Conservation (phyloP, 306 rosid genomes). For the Macrotyloma uniflorum region DNA sequence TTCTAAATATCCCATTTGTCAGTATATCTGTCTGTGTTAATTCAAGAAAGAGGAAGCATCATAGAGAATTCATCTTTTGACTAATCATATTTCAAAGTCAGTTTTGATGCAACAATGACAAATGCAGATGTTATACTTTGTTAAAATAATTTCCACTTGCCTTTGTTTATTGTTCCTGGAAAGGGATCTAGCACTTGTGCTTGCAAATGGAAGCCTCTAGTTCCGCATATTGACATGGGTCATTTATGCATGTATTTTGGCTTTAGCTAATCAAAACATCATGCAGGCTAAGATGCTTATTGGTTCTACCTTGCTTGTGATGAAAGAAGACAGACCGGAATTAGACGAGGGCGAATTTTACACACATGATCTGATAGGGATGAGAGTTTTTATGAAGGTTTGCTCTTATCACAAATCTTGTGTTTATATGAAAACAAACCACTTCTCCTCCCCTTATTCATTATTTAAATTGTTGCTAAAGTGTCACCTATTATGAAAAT, state of each 20-base stretch:
- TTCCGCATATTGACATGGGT: slow-evolving; percentile 5
- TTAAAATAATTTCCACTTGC: neutral
- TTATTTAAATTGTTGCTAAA: slow-evolving; percentile 6
- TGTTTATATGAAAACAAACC: neutral
- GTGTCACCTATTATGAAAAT: neutral
- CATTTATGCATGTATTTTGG: slow-evolving; percentile 26
- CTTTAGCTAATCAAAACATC: slow-evolving; percentile 34
- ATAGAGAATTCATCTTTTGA: neutral
- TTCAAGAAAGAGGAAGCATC: slow-evolving; percentile 12
- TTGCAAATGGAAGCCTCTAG: slow-evolving; percentile 1
- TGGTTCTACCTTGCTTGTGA: slow-evolving; percentile 86
- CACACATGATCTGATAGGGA: slow-evolving; percentile 85
- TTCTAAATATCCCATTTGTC: neutral
- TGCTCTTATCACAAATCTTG: slow-evolving; percentile 22
- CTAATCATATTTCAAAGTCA: slow-evolving; percentile 15
- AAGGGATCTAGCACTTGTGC: slow-evolving; percentile 9
- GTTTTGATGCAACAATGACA: slow-evolving; percentile 14
- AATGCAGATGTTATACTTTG: neutral
- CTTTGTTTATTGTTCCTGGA: slow-evolving; percentile 4
- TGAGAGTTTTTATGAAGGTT: slow-evolving; percentile 88
- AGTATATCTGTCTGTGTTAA: neutral
- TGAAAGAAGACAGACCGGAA: slow-evolving; percentile 82
- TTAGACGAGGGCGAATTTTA: slow-evolving; percentile 89
- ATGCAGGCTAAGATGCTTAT: slow-evolving; percentile 85
- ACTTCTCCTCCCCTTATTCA: slow-evolving; percentile 18